Evolutionary conservation across 2,329 filamentous ascomycete genomes (phyloP), one percentile per base, ranked within the genome.

Genomic region (Coleophoma crateriformis): DNA sequence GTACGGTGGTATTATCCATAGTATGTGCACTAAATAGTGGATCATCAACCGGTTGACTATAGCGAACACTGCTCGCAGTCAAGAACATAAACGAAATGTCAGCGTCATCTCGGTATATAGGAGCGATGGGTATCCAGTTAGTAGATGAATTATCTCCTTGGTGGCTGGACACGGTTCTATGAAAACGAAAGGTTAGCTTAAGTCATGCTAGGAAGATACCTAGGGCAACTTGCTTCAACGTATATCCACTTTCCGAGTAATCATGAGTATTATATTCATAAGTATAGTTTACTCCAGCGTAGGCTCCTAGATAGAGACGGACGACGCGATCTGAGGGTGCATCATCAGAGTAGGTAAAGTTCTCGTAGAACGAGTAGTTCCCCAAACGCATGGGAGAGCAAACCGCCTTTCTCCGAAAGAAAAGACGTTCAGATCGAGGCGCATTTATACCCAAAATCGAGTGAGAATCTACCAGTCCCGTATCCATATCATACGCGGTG

Each of bases 1-100:
- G 35, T 40, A 15, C 19, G 12, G 37, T 51, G 20, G 34, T 48
- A 19, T 19, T 19, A 13, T 39, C 27, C 7, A 11, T 15, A 7
- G 37, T 49, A 39, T 46, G 47, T 3, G 51, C 51, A 12, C 15
- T 14, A 33, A 54, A 54, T 5, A 54, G 15, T n/a, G 34, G 34
- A 37, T 37, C 34, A 37, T 37, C 34, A 12, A 37, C 34, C 34
- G 11, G 34, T 12, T 37, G 11, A 37, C 11, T 12, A n/a, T 37
- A 37, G 11, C n/a, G 34, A 12, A 37, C n/a, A n/a, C n/a, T n/a
- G 34, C 34, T 37, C 3, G 34, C 34, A 37, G 34, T n/a, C n/a
- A 37, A n/a, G 34, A 37, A 37, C 12, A 37, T 12, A 3, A 37
- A 12, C n/a, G 34, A 37, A 12, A 37, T n/a, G n/a, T 37, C 34